phyloP scores from a whole-genome alignment of 805 yeast species.

The Starmerella etchellsii region DNA sequence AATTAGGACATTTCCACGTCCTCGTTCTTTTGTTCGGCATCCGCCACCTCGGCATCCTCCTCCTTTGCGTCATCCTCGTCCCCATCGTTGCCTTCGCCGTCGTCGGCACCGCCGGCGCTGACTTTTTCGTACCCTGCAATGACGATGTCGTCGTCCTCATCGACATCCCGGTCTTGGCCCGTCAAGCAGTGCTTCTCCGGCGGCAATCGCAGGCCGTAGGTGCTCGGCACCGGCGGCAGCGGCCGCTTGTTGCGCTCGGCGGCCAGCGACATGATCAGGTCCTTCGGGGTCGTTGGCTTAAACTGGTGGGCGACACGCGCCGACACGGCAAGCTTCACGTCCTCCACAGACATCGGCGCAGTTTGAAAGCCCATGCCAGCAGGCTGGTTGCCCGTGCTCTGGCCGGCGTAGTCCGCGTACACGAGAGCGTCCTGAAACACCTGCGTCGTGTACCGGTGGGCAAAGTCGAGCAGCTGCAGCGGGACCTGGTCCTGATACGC shows the following conservation, averaged over 20 bases:
- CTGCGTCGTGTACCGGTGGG: slow-evolving; percentile 71
- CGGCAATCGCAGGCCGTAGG: slow-evolving; percentile 86
- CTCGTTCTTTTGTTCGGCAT: background rate
- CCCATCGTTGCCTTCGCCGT: background rate
- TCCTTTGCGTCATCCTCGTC: slow-evolving; percentile 4
- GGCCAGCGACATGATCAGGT: slow-evolving; percentile 77
- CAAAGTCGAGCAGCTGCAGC: slow-evolving; percentile 91
- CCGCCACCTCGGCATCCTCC: slow-evolving; percentile 7
- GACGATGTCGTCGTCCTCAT: slow-evolving; percentile 32
- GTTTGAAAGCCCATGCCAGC: slow-evolving; percentile 27
- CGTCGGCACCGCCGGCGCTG: background rate
- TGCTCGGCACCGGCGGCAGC: slow-evolving; percentile 79
- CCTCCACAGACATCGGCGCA: slow-evolving; percentile 66
- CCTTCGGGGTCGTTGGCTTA: slow-evolving; percentile 92
- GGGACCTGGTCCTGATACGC: slow-evolving; percentile 94
- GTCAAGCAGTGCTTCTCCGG: slow-evolving; percentile 95
- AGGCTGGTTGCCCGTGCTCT: slow-evolving; percentile 23
- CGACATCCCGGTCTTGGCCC: slow-evolving; percentile 60
- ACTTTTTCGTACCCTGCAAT: slow-evolving; percentile 21
- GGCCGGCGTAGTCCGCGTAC: slow-evolving; percentile 62
- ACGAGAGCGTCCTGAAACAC: slow-evolving; percentile 80
- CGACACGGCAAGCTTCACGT: slow-evolving; percentile 80
- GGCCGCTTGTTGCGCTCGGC: slow-evolving; percentile 81
- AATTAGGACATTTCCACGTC: background rate
- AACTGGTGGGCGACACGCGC: slow-evolving; percentile 93